Base-by-base conservation (phyloP, 1,139 yeast species). In the Geotrichum aggregatum region DNA sequence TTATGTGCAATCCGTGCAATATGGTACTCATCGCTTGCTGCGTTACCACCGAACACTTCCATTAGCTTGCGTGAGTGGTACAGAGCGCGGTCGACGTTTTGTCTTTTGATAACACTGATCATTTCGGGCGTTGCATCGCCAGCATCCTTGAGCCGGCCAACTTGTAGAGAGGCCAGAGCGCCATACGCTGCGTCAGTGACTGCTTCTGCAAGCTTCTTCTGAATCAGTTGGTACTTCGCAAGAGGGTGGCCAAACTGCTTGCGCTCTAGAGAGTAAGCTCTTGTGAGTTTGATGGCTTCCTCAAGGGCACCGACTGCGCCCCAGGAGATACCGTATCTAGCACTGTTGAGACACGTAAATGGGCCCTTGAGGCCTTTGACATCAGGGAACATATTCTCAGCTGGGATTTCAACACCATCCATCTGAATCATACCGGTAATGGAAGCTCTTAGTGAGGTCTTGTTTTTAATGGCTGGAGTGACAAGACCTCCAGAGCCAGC, bases 1-100 rank as follows among this genome's bases (percentile, higher is more conserved):
- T 73, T 73, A 51, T 69, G 71, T 6, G 74, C 72, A 52, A 73
- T 71, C 50, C 76, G 63, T 14, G 73, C 74, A 57, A 73, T 72
- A 50, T 71, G 74, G 58, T 73, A 73, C 62, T 73, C 76, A 55
- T 73, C 76, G 48, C 72, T 63, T 8, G 72, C 65, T 26, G 72
- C 76, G 52, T 73, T 73, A 26, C 76, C 76, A 3, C 76, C 76
- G 56, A 73, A 72, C 22, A 73, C 65, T 56, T 73, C 76, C 76
- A 72, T 71, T 40, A 73, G 62, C 34, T 59, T 64, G 44, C 76
- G 63, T 18, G 73, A 44, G 52, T 70, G 67, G 43, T 61, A 64
- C 42, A 73, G 63, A 6, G 76, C 74, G 3, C 72, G 63, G 55
- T 73, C 77, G 52, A 75, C 71, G 64, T 73, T 73, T 50, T 71